Base-by-base conservation (phyloP, 106 monocot species). In the Alisma plantagoaquatica region DNA sequence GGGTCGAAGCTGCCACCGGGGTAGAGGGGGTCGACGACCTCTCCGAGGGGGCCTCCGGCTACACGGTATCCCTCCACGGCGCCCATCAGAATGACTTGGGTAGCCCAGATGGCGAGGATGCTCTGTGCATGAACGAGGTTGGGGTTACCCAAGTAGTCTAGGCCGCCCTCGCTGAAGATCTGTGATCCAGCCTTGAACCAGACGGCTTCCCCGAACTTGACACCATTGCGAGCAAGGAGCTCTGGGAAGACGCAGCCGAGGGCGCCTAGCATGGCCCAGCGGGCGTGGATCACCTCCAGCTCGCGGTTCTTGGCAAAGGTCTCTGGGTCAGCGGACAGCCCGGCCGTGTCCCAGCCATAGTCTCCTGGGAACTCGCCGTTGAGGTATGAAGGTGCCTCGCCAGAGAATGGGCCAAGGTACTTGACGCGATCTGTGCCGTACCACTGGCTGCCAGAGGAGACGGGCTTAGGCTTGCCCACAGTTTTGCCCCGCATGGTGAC, bases 1-100 rank as follows among this genome's bases (percentile, higher is more conserved):
- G 62, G 70, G 63, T 71, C 70, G 47, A 71, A 71, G 63, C 63
- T 71, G 0, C 63, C 63, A 25, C 70, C 70, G 0, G 70, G 70
- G 49, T 71, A 71, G 1, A 71, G 28, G 6, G 63, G 70, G 70
- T 71, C 70, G 11, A 27, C 29, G 27, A 71, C 54, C 56, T 71
- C 70, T 11, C 70, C 70, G 1, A 71, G 56, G 1, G 62, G 70
- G 2, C 70, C 70, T 4, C 70, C 70, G 0, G 63, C 63, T 41
- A 71, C 33, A 2, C 35, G 35, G 35, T 38, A 38, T 38, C 35
- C 35, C 35, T 38, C 35, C 9, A 38, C 35, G 35, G 35, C 35
- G 14, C 35, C 35, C 35, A 38, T 38, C 35, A 38, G 35, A 14
- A 38, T 38, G 35, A 38, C 35, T 14, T 38, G 35, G 35, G 35